Conservation (phyloP, 2,329 filamentous ascomycete species). For the Berkeleyomyces basicola region DNA sequence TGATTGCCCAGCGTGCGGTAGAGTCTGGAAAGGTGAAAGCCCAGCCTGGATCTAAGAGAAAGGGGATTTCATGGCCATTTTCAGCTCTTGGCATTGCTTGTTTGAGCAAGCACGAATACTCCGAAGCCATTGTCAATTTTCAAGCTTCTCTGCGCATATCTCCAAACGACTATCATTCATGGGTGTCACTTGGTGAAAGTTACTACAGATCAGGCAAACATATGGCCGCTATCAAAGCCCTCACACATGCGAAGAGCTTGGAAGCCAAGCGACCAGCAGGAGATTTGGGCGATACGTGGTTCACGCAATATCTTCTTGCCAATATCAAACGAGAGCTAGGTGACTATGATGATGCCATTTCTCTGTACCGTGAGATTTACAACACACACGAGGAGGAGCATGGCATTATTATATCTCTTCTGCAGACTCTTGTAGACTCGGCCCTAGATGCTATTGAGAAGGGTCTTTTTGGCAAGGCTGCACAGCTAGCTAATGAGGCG, state of each 20-base stretch:
- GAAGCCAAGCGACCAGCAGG: slow-evolving; percentile 37
- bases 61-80: slow-evolving; percentile 89
- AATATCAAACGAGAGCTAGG: slow-evolving; percentile 87
- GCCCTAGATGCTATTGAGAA: slow-evolving; percentile 62
- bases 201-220: slow-evolving; percentile 90
- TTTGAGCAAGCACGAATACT: slow-evolving; percentile 82
- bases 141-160: slow-evolving; percentile 72
- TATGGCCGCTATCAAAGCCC: slow-evolving; percentile 84
- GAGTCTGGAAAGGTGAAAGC: slow-evolving; percentile 89
- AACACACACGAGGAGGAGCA: slow-evolving; percentile 54
- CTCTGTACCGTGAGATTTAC: slow-evolving; percentile 60
- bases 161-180: slow-evolving; percentile 82
- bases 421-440: slow-evolving; percentile 77
- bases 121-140: slow-evolving; percentile 79
- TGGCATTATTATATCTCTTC: slow-evolving; percentile 70
- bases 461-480: slow-evolving; percentile 72
- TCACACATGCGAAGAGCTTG: slow-evolving; percentile 65
- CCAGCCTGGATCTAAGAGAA: slow-evolving; percentile 81
- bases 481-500: slow-evolving; percentile 50
- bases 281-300: slow-evolving; percentile 59
- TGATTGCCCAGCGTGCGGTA: slow-evolving; percentile 76
- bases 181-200: slow-evolving; percentile 91
- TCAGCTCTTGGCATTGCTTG: slow-evolving; percentile 87
- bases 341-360: slow-evolving; percentile 71
- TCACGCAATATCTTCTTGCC: slow-evolving; percentile 88